Percentiles rank a stretch among this genome's conserved stretches.
Evolutionary conservation across 2,329 filamentous ascomycete species (phyloP).

Genomic region (Elsinoe perseae): DNA sequence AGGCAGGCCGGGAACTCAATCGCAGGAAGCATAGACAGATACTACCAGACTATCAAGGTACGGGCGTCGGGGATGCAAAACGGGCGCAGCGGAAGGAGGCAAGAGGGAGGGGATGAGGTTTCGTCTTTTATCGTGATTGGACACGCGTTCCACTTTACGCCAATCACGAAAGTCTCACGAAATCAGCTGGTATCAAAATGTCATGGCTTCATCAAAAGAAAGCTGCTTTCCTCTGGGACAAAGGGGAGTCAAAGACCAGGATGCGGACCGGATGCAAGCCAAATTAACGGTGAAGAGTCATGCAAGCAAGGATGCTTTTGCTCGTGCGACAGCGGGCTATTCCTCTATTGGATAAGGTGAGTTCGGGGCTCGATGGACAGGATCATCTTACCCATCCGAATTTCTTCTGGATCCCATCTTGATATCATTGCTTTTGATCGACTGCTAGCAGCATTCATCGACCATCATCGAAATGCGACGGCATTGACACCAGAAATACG

Average conservation of each 20-base stretch:
- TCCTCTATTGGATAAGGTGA: not conserved
- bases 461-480: not conserved
- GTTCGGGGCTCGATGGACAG: not conserved
- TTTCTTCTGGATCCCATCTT: not conserved
- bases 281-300: constrained; percentile 6
- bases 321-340: not conserved
- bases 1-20: constrained; percentile 1
- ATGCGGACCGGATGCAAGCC: not conserved
- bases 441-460: not conserved
- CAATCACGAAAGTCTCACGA: constrained; percentile 10
- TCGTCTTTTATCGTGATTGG: constrained; percentile 4
- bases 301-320: not conserved
- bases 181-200: constrained; percentile 8
- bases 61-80: constrained; percentile 11
- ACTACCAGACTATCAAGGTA: not conserved
- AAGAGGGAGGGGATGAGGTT: not conserved
- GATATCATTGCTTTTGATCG: not conserved
- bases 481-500: not conserved
- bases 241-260: not conserved
- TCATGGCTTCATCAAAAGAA: not conserved
- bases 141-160: constrained; percentile 1
- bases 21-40: not conserved
- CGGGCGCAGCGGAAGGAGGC: constrained; percentile 5
- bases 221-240: not conserved
- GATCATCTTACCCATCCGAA: not conserved